phyloP scores from a whole-genome alignment of 805 yeast species.

The Lachancea lanzarotensis region DNA sequence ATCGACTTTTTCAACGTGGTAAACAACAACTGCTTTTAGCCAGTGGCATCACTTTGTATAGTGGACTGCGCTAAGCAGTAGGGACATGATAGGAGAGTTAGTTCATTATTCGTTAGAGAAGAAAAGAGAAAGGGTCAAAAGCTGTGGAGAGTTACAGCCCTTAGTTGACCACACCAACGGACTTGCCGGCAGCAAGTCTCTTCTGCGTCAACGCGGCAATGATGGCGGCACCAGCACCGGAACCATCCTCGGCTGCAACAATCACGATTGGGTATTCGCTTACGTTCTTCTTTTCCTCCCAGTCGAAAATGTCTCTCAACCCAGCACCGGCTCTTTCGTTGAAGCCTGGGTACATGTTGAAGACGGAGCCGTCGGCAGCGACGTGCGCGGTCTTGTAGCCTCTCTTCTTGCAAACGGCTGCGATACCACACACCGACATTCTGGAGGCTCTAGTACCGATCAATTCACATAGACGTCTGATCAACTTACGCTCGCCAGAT shows the following conservation, averaged over 20 bases:
- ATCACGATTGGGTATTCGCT: conserved; percentile 69
- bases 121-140: not conserved
- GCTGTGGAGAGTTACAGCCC: not conserved
- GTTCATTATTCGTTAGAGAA: conserved; percentile 4
- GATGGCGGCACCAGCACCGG: conserved; percentile 97
- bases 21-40: not conserved
- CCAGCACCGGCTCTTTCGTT: conserved; percentile 83
- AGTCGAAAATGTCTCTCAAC: conserved; percentile 80
- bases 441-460: conserved; percentile 92
- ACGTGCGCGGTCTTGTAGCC: conserved; percentile 70
- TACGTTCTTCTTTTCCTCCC: conserved; percentile 43
- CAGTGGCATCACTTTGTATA: not conserved
- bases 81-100: not conserved
- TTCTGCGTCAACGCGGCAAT: conserved; percentile 90
- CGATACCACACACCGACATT: conserved; percentile 89
- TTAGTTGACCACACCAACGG: conserved; percentile 46
- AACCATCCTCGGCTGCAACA: conserved; percentile 95
- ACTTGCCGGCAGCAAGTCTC: conserved; percentile 64
- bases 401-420: conserved; percentile 87
- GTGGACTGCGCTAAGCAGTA: not conserved
- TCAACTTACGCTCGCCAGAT: conserved; percentile 68
- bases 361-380: conserved; percentile 97
- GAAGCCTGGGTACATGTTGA: conserved; percentile 89
- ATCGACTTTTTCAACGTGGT: not conserved
- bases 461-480: conserved; percentile 76